Base-by-base conservation (phyloP, 1,284 basidiomycete genomes). In the Ustilago shanxiensis region DNA sequence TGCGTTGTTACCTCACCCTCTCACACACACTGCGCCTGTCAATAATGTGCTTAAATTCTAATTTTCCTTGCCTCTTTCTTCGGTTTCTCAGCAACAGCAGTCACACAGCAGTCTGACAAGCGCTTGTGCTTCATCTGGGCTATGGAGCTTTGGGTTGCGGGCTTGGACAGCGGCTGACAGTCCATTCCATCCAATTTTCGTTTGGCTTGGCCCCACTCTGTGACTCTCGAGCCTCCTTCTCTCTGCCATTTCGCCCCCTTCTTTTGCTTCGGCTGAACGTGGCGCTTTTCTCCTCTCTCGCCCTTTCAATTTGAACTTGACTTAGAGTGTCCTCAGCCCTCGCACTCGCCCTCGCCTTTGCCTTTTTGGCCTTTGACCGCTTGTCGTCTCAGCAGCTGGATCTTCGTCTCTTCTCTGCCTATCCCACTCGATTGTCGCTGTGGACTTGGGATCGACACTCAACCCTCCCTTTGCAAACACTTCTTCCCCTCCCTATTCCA, bases 381-480 rank as follows among this genome's bases (percentile, higher is more conserved):
- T 49, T 28, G 47, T 49, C 47, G 47, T 24, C 22, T 47, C 44
- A 5, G 47, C 47, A 28, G 50, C 31, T 52, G 50, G n/a, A 52
- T 52, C 50, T n/a, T 33, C 50, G 26, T n/a, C 50, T 31, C 50
- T 52, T 26, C 47, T 49, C 11, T 14, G 7, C 33, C 22, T 33
- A 4, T 35, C 13, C 31, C 11, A 6, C 35, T 16, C 33, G 24
- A 39, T 50, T 50, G 47, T 22, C 29, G 50, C 29, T 33, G n/a
- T 52, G 35, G 53, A 55, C 22, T 39, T 44, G 22, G 53, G 53
- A 55, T 55, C 53, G 53, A 55, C 53, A 18, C 51, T 35, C 35
- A 22, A 55, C n/a, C 11, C 31, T 26, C 44, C 7, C n/a, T n/a
- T n/a, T n/a, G n/a, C n/a, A n/a, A n/a, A n/a, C 41, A 14, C 24